Conservation (phyloP, 2,329 filamentous ascomycete species). For the Aspergillus caelatus region DNA sequence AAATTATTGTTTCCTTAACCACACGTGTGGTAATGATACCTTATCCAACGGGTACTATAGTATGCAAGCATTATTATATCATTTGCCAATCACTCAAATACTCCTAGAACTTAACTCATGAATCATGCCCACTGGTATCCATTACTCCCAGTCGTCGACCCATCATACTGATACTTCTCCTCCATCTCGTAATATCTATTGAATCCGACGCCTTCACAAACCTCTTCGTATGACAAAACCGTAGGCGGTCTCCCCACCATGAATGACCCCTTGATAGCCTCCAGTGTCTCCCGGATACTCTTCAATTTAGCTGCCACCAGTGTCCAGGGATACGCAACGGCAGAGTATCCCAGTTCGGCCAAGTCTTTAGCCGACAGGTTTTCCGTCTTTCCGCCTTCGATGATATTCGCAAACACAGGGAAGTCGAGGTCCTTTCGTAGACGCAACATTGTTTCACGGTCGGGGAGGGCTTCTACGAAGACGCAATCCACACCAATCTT, state of each 20-base stretch:
- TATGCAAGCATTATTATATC: too few species aligned
- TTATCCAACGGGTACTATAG: too few species aligned
- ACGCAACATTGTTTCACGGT: constrained; percentile 48
- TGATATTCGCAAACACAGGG: constrained; percentile 49
- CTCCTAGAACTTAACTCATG: too few species aligned
- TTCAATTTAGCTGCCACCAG: constrained; percentile 49
- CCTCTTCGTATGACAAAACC: constrained; percentile 48
- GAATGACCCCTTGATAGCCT: constrained; percentile 46
- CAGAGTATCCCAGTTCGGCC: constrained; percentile 43
- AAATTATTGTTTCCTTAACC: too few species aligned
- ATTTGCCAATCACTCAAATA: too few species aligned
- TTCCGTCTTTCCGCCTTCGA: constrained; percentile 47
- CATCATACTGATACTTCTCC: too few species aligned
- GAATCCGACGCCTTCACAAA: constrained; percentile 53
- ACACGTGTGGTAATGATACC: too few species aligned
- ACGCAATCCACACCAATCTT: constrained; percentile 52
- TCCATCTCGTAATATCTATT: constrained; percentile 39
- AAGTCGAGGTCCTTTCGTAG: constrained; percentile 38
- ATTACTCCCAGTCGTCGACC: too few species aligned
- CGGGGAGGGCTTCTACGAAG: constrained; percentile 50
- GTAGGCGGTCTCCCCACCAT: constrained; percentile 45
- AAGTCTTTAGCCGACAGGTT: constrained; percentile 45
- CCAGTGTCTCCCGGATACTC: constrained; percentile 38
- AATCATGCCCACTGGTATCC: too few species aligned
- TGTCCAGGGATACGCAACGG: constrained; percentile 50